phyloP scores from a whole-genome alignment of 225 moss, liverwort and hornwort genomes.

The Ulota crispa region DNA sequence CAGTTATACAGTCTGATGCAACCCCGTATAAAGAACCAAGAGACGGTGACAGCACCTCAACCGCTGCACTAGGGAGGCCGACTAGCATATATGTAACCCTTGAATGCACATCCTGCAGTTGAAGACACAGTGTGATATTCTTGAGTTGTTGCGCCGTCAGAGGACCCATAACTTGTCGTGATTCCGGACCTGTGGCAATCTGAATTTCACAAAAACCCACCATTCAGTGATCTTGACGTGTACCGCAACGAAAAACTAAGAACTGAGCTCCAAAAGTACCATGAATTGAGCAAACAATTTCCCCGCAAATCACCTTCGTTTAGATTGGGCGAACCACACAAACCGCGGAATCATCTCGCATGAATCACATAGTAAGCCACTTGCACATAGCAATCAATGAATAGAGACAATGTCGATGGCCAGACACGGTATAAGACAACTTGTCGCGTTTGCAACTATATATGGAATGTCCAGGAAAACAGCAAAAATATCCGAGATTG shows the following conservation, averaged over 20 bases:
- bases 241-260: background rate
- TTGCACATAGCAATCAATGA: conserved; percentile 8
- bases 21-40: conserved; percentile 83
- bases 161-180: conserved; percentile 84
- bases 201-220: conserved; percentile 26
- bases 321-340: conserved; percentile 1
- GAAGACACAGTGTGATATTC: conserved; percentile 84
- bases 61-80: conserved; percentile 64
- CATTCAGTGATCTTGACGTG: conserved; percentile 22
- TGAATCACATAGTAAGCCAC: background rate
- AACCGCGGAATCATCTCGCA: conserved; percentile 9
- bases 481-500: background rate
- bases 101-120: conserved; percentile 87
- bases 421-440: background rate
- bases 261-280: background rate
- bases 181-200: conserved; percentile 79
- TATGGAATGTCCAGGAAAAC: background rate
- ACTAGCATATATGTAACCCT: conserved; percentile 74
- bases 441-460: background rate
- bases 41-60: conserved; percentile 73
- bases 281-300: background rate
- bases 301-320: background rate
- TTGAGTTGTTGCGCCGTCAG: conserved; percentile 74
- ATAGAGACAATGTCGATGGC: background rate
- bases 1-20: conserved; percentile 80